Evolutionary conservation across 257 asterid species (phyloP).

Genomic region (Verbascum thapsus): DNA sequence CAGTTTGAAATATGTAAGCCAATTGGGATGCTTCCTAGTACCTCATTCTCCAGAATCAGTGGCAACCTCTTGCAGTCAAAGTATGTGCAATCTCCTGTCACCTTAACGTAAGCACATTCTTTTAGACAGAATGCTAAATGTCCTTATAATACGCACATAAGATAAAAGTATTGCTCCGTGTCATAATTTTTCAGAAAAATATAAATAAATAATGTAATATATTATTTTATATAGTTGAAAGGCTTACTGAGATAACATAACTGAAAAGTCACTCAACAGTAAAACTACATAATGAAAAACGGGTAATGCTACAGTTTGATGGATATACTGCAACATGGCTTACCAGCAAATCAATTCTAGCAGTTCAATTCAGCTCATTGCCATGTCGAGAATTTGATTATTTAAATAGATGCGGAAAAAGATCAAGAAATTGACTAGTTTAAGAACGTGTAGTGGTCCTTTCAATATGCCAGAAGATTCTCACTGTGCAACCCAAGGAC

Average conservation of each 20-base stretch:
- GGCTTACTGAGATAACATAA: not conserved
- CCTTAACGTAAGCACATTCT: constrained; percentile 46
- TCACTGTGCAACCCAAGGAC: no score
- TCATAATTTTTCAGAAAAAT: constrained; percentile 11
- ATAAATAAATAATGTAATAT: not conserved
- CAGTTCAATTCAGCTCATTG: no score
- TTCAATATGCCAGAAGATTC: no score
- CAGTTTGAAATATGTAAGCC: constrained; percentile 76
- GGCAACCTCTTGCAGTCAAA: constrained; percentile 88
- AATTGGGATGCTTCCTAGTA: constrained; percentile 66
- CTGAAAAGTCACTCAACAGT: no score
- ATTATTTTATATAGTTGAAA: not conserved
- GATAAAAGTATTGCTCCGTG: constrained; percentile 8
- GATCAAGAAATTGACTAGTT: no score
- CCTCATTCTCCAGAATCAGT: constrained; percentile 53
- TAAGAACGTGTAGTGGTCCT: no score
- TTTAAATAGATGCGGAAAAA: no score
- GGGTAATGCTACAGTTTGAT: no score
- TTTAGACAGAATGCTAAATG: constrained; percentile 13
- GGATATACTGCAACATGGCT: no score
- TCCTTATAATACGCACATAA: constrained; percentile 19
- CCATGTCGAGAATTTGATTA: no score
- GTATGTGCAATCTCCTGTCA: constrained; percentile 93
- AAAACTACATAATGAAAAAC: no score
- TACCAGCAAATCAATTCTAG: no score